phyloP scores from a whole-genome alignment of 2,329 filamentous ascomycete species.

The Chaetomium sp. region DNA sequence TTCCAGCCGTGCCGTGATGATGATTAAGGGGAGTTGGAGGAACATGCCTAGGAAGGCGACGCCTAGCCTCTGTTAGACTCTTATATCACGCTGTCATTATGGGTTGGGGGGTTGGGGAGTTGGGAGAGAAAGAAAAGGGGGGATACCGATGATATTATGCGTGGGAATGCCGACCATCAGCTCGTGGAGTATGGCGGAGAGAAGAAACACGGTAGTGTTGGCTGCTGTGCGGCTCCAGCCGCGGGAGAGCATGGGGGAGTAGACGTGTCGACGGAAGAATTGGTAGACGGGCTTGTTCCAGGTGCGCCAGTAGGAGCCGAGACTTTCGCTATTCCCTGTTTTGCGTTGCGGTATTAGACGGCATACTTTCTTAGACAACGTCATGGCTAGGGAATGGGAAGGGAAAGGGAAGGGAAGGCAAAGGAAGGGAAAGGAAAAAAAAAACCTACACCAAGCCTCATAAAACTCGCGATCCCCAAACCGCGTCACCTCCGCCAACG shows the following conservation, averaged over 20 bases:
- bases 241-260: conserved; percentile 76
- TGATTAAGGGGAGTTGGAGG: conserved; percentile 82
- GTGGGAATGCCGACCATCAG: conserved; percentile 89
- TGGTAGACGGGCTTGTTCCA: conserved; percentile 98
- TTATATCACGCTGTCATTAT: neutral
- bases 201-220: conserved; percentile 75
- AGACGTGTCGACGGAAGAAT: conserved; percentile 94
- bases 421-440: neutral
- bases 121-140: neutral
- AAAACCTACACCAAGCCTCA: conserved; percentile 73
- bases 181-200: conserved; percentile 87
- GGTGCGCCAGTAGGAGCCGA: conserved; percentile 86
- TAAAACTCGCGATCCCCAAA: conserved; percentile 96
- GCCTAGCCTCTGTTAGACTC: conserved; percentile 36
- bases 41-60: conserved; percentile 95
- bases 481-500: conserved; percentile 77
- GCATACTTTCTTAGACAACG: neutral
- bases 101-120: no score
- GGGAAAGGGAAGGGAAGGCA: neutral
- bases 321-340: conserved; percentile 66
- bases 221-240: conserved; percentile 68
- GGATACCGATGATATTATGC: conserved; percentile 72
- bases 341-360: neutral
- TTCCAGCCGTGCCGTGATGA: conserved; percentile 70
- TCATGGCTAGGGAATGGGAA: neutral